Evolutionary conservation across 768 basidiomycete genomes (phyloP).

Genomic region (Tricholoma furcatifolium): DNA sequence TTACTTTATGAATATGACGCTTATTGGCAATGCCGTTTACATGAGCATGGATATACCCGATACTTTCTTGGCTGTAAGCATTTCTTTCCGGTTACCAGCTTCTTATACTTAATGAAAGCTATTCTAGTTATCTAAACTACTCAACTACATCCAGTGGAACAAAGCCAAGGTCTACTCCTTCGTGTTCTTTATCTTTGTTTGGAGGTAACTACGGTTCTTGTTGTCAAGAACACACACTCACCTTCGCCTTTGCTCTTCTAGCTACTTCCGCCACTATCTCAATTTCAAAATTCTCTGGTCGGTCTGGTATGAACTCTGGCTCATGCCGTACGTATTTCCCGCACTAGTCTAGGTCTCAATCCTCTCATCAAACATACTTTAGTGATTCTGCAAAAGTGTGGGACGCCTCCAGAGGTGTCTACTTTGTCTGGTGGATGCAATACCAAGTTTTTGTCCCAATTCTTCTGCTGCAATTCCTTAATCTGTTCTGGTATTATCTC

Average conservation of each 20-base stretch:
- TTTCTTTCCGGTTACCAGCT: too few species aligned
- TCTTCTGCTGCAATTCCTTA: conserved; percentile 74
- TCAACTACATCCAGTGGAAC: conserved; percentile 82
- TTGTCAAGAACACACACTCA: background rate
- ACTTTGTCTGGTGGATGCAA: conserved; percentile 76
- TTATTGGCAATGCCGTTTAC: conserved; percentile 89
- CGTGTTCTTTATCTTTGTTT: conserved; percentile 61
- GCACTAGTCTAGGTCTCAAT: background rate
- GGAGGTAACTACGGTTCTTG: conserved; percentile 63
- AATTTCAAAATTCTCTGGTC: conserved; percentile 88
- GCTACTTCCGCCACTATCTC: conserved; percentile 92
- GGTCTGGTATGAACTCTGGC: conserved; percentile 75
- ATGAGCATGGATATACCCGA: conserved; percentile 98
- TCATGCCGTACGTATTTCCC: conserved; percentile 63
- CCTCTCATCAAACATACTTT: background rate
- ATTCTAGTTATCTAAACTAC: conserved; percentile 71
- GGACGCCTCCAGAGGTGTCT: conserved; percentile 61
- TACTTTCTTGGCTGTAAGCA: conserved; percentile 74
- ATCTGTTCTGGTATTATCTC: conserved; percentile 91
- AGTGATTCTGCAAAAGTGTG: conserved; percentile 59
- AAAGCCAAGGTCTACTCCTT: conserved; percentile 64
- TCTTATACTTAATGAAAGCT: too few species aligned
- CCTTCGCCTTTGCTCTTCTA: conserved; percentile 27
- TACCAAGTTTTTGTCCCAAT: conserved; percentile 80
- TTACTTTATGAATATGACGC: conserved; percentile 74